These are phyloP conservation scores for Phytophthora nicotianae DNA, from an alignment of 352 stramenopile species.

Conservation along the genomic window DNA sequence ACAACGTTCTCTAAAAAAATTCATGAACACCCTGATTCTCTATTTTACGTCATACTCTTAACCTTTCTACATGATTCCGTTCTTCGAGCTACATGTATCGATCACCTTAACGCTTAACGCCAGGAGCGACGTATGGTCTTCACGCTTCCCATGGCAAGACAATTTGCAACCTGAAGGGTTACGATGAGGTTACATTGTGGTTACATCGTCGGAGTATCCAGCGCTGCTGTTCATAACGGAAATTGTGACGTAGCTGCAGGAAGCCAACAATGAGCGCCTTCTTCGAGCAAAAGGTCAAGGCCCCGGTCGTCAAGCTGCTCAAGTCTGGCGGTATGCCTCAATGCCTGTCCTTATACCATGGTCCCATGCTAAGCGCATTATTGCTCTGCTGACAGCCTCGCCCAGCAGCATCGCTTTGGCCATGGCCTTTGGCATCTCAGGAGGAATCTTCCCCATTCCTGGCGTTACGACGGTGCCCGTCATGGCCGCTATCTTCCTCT, in stretches of 20 bases:
- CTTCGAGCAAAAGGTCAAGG: conserved; percentile 81
- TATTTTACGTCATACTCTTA: too few species aligned
- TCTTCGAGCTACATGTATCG: too few species aligned
- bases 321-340: conserved; percentile 62
- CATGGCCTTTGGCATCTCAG: conserved; percentile 81
- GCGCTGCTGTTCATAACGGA: not conserved
- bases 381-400: conserved; percentile 51
- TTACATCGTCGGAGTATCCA: conserved; percentile 14
- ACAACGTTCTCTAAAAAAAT: too few species aligned
- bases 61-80: too few species aligned
- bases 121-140: too few species aligned
- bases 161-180: not conserved
- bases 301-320: conserved; percentile 69
- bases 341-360: not conserved
- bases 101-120: too few species aligned
- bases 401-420: conserved; percentile 74
- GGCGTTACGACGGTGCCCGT: conserved; percentile 75
- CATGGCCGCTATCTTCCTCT: conserved; percentile 79
- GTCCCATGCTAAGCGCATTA: conserved; percentile 3
- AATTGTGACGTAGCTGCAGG: not conserved
- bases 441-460: conserved; percentile 80
- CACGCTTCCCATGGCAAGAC: too few species aligned
- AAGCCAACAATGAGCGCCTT: conserved; percentile 33
- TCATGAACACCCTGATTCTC: too few species aligned
- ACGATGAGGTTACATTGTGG: not conserved